Conservation (phyloP, 306 rosid species). For the Boehmeria nivea region DNA sequence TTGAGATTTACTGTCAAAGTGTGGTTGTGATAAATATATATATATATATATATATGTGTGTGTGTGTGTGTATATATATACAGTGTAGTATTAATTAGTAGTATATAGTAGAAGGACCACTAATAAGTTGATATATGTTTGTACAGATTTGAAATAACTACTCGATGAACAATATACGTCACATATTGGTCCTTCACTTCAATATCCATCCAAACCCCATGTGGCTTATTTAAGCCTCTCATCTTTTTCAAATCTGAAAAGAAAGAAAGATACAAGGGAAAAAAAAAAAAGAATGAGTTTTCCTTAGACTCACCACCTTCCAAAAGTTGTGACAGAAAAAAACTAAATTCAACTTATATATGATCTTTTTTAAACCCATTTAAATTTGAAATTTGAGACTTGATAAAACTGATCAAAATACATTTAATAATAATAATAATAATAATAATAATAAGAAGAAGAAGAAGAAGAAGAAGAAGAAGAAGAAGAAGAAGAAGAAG, state of each 20-base stretch:
- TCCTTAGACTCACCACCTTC: conserved; percentile 1
- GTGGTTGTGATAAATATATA: too few species aligned
- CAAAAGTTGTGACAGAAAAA: too few species aligned
- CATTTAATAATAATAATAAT: neutral
- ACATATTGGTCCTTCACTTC: conserved; percentile 13
- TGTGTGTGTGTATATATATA: too few species aligned
- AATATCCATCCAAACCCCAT: conserved; percentile 10
- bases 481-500: too few species aligned
- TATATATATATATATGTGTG: too few species aligned
- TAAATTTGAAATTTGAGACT: too few species aligned
- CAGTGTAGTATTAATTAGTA: neutral
- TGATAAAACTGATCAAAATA: too few species aligned
- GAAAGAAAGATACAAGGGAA: neutral
- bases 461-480: too few species aligned
- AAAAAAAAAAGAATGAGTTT: neutral
- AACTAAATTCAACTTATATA: too few species aligned
- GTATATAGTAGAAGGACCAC: too few species aligned
- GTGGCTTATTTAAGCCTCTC: conserved; percentile 11
- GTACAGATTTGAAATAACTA: neutral
- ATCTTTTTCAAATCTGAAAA: neutral
- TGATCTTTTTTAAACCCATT: too few species aligned
- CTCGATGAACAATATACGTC: neutral
- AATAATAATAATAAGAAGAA: neutral
- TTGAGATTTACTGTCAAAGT: too few species aligned
- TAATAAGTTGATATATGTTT: neutral